phyloP scores from a whole-genome alignment of 1,139 yeast genomes.

The Suhomyces taliae region DNA sequence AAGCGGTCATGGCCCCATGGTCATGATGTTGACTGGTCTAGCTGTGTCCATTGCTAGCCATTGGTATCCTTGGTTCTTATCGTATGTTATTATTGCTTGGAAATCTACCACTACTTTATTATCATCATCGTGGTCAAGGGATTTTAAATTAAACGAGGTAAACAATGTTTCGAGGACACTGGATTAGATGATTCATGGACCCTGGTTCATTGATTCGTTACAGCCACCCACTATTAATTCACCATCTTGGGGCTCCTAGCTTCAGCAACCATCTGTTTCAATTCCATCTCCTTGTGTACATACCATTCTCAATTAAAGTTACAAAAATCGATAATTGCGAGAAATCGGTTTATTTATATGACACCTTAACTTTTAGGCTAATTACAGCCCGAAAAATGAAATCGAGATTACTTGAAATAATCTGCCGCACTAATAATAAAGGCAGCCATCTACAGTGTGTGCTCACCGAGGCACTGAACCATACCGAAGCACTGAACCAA shows the following conservation, averaged over 20 bases:
- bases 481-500: no score
- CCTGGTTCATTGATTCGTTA: not conserved
- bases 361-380: not conserved
- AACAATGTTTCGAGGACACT: not conserved
- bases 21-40: not conserved
- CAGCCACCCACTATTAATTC: not conserved
- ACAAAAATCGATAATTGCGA: constrained; percentile 1
- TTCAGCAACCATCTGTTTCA: not conserved
- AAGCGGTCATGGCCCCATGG: not conserved
- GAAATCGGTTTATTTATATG: constrained; percentile 3
- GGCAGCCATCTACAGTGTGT: no score
- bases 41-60: no score
- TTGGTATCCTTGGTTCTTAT: no score
- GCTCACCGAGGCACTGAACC: no score
- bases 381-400: not conserved
- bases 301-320: constrained; percentile 1
- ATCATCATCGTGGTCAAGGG: no score
- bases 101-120: no score
- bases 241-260: not conserved
- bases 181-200: no score
- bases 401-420: not conserved
- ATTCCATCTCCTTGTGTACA: not conserved
- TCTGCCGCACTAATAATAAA: not conserved
- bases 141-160: no score
- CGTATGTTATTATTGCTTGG: no score